Evolutionary conservation across 2,329 filamentous ascomycete genomes (phyloP).

Genomic region (Cytospora piceae): DNA sequence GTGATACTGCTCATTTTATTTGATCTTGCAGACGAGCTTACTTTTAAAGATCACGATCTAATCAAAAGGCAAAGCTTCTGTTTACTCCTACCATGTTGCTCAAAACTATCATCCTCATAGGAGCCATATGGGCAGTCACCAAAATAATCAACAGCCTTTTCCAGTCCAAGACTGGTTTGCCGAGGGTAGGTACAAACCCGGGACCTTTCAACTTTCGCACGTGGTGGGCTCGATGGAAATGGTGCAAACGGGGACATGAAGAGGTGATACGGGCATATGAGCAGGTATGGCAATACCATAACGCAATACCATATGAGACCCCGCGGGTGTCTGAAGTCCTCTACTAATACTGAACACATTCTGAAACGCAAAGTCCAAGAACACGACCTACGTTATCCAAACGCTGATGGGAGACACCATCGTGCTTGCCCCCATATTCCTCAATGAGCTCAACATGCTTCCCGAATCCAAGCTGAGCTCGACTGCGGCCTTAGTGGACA

Average conservation of each 20-base stretch:
- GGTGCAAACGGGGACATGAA: neutral
- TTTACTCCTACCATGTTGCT: neutral
- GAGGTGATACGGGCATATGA: neutral
- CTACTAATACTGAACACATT: neutral
- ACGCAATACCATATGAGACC: too few species aligned
- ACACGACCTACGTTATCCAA: neutral
- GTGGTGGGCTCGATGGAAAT: neutral
- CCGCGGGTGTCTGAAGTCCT: too few species aligned
- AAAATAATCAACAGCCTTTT: neutral
- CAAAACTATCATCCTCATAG: neutral
- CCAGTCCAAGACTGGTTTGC: neutral
- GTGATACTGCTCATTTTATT: too few species aligned
- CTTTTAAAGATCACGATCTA: too few species aligned
- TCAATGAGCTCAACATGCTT: neutral
- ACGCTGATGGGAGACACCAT: neutral
- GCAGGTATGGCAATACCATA: neutral
- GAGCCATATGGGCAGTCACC: neutral
- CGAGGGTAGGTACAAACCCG: neutral
- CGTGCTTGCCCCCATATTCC: neutral
- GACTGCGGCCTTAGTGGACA: constrained; percentile 1
- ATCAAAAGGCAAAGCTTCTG: neutral
- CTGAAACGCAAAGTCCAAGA: neutral
- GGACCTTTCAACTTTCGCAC: neutral
- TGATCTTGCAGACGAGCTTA: too few species aligned
- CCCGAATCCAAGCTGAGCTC: constrained; percentile 1